phyloP scores from a whole-genome alignment of 768 basidiomycete species.

The Hericium coralloides region DNA sequence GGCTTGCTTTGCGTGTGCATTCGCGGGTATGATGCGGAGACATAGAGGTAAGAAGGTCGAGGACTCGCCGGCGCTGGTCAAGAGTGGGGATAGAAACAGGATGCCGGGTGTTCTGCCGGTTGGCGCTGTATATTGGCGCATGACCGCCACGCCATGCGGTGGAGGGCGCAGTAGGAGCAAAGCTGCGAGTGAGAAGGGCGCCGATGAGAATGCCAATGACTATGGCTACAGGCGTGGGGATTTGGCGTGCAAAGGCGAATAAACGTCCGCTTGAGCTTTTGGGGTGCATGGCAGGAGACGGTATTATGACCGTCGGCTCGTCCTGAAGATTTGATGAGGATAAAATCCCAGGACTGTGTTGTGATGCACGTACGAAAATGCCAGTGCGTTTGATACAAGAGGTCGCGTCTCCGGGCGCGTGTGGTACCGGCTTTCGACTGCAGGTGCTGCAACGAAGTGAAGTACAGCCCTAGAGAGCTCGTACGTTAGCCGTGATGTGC shows the following conservation, averaged over 20 bases:
- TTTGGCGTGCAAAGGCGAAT: conserved; percentile 1
- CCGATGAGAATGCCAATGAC: conserved; percentile 55
- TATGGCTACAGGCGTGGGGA: conserved; percentile 48
- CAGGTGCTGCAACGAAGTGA: no score
- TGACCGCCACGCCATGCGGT: conserved; percentile 44
- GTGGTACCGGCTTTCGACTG: no score
- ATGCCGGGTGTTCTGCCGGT: conserved; percentile 43
- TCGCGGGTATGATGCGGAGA: conserved; percentile 90
- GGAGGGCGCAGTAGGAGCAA: conserved; percentile 20
- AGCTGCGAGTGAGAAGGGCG: conserved; percentile 44
- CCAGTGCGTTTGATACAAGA: no score
- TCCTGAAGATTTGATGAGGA: no score
- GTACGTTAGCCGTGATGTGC: no score
- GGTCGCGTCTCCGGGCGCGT: no score
- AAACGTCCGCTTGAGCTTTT: background rate
- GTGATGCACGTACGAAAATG: no score
- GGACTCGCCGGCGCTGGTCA: conserved; percentile 77
- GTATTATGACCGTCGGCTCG: background rate
- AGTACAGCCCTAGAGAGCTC: no score
- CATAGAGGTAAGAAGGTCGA: conserved; percentile 80
- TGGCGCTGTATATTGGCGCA: conserved; percentile 36
- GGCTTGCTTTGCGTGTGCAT: conserved; percentile 80
- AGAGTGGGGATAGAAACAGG: conserved; percentile 68
- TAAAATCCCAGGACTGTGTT: no score
- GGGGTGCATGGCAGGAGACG: conserved; percentile 7